Conservation (phyloP, 148 eudicot species). For the Chenopodium formosanum region DNA sequence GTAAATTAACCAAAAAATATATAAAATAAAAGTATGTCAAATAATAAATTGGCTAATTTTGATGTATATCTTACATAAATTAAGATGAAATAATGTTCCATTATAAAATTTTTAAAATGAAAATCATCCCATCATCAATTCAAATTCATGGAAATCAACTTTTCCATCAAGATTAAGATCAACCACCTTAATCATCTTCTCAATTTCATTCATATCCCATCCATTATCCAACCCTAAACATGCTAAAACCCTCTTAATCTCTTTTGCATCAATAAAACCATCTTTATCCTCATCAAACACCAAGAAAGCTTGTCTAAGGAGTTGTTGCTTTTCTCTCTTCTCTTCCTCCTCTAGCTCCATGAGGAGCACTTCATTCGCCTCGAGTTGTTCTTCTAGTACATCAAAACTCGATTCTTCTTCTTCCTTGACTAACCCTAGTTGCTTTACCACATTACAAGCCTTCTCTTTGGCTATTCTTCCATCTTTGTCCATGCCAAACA, state of each 20-base stretch:
- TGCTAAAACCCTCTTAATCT: slow-evolving; percentile 42
- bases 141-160: slow-evolving; percentile 47
- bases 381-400: slow-evolving; percentile 27
- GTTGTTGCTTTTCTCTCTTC: slow-evolving; percentile 21
- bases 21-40: not conserved
- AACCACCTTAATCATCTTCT: slow-evolving; percentile 42
- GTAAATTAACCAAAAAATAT: not conserved
- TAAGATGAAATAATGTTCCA: not conserved
- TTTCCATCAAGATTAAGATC: slow-evolving; percentile 46
- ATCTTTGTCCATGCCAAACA: slow-evolving; percentile 43
- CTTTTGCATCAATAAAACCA: slow-evolving; percentile 46
- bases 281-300: slow-evolving; percentile 44
- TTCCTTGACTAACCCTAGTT: slow-evolving; percentile 33
- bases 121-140: slow-evolving; percentile 37
- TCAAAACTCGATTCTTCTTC: slow-evolving; percentile 22
- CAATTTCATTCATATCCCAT: slow-evolving; percentile 37
- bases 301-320: slow-evolving; percentile 35
- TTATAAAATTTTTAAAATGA: not conserved
- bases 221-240: slow-evolving; percentile 46
- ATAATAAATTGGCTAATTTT: not conserved
- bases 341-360: slow-evolving; percentile 30
- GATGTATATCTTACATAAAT: not conserved
- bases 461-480: slow-evolving; percentile 39
- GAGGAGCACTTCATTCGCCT: slow-evolving; percentile 29
- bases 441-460: slow-evolving; percentile 35